Percentiles rank a stretch among this genome's conserved stretches.
Evolutionary conservation across 1,284 basidiomycete genomes (phyloP).

Genomic region (Austroboletus novae-zelandiae): DNA sequence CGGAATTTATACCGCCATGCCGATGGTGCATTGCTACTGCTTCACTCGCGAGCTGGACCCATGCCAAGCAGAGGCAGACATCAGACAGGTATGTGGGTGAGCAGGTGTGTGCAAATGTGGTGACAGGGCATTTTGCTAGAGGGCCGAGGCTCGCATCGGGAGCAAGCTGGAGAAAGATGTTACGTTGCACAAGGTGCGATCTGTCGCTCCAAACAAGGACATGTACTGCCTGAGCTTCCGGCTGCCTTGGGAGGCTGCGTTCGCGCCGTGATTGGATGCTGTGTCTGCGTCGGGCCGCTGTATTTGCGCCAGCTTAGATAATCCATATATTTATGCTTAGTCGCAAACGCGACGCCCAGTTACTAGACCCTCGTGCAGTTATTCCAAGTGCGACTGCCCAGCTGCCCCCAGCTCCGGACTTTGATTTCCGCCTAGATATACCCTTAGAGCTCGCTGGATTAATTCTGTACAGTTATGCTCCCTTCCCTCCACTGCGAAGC

Average conservation of each 20-base stretch:
- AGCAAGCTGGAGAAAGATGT: constrained; percentile 52
- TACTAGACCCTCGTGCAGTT: constrained; percentile 9
- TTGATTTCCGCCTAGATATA: constrained; percentile 30
- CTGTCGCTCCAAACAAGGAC: constrained; percentile 95
- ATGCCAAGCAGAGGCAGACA: constrained; percentile 69
- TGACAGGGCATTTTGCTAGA: constrained; percentile 42
- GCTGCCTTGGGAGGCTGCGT: constrained; percentile 65
- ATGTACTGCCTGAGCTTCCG: constrained; percentile 98
- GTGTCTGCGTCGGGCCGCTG: not conserved
- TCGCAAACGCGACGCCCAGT: constrained; percentile 1
- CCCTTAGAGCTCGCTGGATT: constrained; percentile 27
- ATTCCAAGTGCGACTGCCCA: constrained; percentile 16
- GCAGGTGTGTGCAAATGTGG: not conserved
- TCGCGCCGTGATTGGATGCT: constrained; percentile 20
- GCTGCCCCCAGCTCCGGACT: constrained; percentile 15
- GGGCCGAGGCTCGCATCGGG: constrained; percentile 72
- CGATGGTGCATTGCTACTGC: constrained; percentile 94
- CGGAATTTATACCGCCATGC: constrained; percentile 62
- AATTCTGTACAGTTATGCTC: constrained; percentile 33
- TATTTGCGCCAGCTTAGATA: constrained; percentile 24
- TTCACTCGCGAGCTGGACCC: constrained; percentile 88
- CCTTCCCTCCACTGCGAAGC: constrained; percentile 51
- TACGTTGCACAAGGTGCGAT: constrained; percentile 78
- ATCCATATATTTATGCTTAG: constrained; percentile 14
- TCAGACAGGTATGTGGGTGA: constrained; percentile 62